These are phyloP conservation scores for Leishmania braziliensis DNA, from an alignment of 208 protist genomes.

Conservation along the genomic window DNA sequence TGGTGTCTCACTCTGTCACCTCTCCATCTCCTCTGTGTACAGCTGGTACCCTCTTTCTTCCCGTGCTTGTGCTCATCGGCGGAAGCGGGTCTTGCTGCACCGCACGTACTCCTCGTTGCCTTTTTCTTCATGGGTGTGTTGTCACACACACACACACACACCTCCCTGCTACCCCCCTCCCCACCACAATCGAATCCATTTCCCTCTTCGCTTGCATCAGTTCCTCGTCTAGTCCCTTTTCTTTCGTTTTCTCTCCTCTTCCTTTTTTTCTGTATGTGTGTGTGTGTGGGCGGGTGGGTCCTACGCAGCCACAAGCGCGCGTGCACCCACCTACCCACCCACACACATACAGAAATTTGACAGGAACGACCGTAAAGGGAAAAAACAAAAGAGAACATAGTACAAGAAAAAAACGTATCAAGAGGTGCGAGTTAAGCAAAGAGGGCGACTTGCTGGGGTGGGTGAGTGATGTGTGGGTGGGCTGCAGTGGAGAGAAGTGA, in stretches of 20 bases:
- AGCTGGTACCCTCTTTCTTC: not conserved
- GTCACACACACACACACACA: no score
- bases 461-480: not conserved
- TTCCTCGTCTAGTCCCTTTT: not conserved
- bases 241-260: not conserved
- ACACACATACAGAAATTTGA: not conserved
- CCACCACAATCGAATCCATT: not conserved
- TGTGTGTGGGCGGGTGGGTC: not conserved
- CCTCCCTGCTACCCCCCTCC: not conserved
- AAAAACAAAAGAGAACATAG: not conserved
- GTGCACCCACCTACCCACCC: not conserved
- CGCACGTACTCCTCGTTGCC: slow-evolving; percentile 2
- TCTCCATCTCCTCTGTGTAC: no score
- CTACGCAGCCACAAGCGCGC: not conserved
- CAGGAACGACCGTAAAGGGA: no score
- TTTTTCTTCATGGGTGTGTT: slow-evolving; percentile 4
- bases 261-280: not conserved
- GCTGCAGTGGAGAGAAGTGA: not conserved
- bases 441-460: not conserved
- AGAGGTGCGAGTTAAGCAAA: not conserved
- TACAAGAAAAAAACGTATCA: not conserved
- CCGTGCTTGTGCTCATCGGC: not conserved
- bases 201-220: not conserved
- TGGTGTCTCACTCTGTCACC: not conserved
- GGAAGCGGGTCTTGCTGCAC: not conserved